Evolutionary conservation across 78 protist species (phyloP).

Genomic region (Monocercomonoides exilis): DNA sequence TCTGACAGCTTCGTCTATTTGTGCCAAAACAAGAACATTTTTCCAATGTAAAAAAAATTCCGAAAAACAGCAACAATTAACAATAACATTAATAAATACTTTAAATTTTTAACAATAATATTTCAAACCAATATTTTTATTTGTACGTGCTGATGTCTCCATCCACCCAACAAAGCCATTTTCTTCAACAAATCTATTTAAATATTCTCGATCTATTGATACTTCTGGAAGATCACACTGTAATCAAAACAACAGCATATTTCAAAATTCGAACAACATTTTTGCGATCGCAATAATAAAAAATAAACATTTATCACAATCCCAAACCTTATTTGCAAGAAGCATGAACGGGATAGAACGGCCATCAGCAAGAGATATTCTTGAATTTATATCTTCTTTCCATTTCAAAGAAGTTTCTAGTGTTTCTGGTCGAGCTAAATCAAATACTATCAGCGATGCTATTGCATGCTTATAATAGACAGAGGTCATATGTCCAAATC

Average conservation of each 20-base stretch:
- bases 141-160: background rate
- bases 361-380: background rate
- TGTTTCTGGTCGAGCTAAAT: background rate
- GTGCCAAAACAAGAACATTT: too few relatives aligned
- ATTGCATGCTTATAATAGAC: background rate
- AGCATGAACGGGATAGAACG: background rate
- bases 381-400: background rate
- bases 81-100: too few relatives aligned
- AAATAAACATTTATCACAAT: background rate
- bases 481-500: conserved; percentile 1
- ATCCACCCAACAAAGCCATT: background rate
- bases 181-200: background rate
- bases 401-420: background rate
- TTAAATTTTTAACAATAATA: too few relatives aligned
- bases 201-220: background rate
- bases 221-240: background rate
- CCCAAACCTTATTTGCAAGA: background rate
- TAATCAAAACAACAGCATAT: background rate
- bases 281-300: background rate
- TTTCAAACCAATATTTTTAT: background rate
- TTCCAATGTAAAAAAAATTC: too few relatives aligned
- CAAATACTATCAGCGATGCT: background rate
- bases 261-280: background rate
- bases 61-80: too few relatives aligned
- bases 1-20: too few relatives aligned